These are phyloP conservation scores for Leucogyrophana mollusca DNA, from an alignment of 768 basidiomycete genomes.

Conservation along the genomic window DNA sequence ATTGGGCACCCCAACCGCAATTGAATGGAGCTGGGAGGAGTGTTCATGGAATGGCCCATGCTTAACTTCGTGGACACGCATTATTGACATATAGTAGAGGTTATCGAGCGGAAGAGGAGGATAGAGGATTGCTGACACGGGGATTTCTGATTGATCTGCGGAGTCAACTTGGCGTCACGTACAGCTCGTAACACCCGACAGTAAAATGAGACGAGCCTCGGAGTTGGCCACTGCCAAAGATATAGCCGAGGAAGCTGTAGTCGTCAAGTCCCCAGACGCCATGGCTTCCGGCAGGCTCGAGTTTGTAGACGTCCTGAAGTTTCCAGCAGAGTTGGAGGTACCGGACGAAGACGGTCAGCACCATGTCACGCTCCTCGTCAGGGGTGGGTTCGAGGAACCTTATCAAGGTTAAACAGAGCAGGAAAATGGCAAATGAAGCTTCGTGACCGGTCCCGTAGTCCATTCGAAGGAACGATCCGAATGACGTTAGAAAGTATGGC, in stretches of 20 bases:
- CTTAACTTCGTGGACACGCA: conserved; percentile 79
- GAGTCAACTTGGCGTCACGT: conserved; percentile 5
- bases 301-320: conserved; percentile 83
- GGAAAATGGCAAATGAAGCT: conserved; percentile 78
- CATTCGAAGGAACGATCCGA: conserved; percentile 87
- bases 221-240: conserved; percentile 90
- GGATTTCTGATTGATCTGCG: conserved; percentile 60
- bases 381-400: conserved; percentile 59
- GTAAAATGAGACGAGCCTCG: conserved; percentile 47
- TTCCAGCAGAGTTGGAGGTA: conserved; percentile 84
- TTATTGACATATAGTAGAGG: conserved; percentile 78
- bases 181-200: conserved; percentile 1
- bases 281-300: conserved; percentile 96
- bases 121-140: conserved; percentile 63
- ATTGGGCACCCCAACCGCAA: conserved; percentile 83
- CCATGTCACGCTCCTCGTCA: conserved; percentile 59
- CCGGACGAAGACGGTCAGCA: conserved; percentile 65
- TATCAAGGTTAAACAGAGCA: conserved; percentile 69
- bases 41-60: conserved; percentile 89
- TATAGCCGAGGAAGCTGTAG: conserved; percentile 83
- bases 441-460: conserved; percentile 99
- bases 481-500: conserved; percentile 79
- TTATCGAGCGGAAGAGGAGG: conserved; percentile 63
- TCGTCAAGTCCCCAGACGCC: conserved; percentile 99
- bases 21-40: conserved; percentile 84